These are phyloP conservation scores for Hippophae gyantsensis DNA, from an alignment of 306 rosid species.

Conservation along the genomic window DNA sequence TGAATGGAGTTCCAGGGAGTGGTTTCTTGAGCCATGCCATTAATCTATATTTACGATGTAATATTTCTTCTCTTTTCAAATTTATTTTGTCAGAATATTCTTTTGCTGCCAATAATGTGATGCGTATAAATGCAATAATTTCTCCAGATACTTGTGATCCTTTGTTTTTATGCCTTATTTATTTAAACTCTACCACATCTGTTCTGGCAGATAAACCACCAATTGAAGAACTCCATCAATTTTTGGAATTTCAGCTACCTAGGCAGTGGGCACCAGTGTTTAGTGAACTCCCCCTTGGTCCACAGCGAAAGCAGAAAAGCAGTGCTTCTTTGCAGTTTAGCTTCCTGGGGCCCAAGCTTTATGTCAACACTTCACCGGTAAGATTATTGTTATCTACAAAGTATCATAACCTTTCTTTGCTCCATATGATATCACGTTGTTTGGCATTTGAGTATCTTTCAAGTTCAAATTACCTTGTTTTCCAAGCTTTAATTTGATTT, in stretches of 20 bases:
- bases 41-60: constrained; percentile 92
- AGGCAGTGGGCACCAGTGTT: constrained; percentile 99
- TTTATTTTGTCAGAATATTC: constrained; percentile 2
- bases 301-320: constrained; percentile 71
- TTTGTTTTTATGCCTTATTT: neutral
- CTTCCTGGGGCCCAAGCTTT: constrained; percentile 88
- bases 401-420: neutral
- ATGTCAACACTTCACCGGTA: constrained; percentile 72
- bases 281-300: constrained; percentile 98
- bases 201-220: constrained; percentile 82
- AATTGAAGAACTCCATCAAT: constrained; percentile 87
- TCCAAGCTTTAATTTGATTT: neutral
- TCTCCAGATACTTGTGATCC: too few relatives aligned
- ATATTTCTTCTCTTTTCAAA: constrained; percentile 17
- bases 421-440: neutral
- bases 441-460: neutral
- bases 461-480: neutral
- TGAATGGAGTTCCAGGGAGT: constrained; percentile 93
- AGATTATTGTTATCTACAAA: constrained; percentile 13
- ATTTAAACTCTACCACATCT: constrained; percentile 12
- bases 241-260: constrained; percentile 95
- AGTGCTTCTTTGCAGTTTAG: constrained; percentile 83
- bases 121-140: too few relatives aligned
- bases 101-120: neutral
- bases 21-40: constrained; percentile 98